Conservation (phyloP, 331 rosid genomes). For the Malus hybrid region DNA sequence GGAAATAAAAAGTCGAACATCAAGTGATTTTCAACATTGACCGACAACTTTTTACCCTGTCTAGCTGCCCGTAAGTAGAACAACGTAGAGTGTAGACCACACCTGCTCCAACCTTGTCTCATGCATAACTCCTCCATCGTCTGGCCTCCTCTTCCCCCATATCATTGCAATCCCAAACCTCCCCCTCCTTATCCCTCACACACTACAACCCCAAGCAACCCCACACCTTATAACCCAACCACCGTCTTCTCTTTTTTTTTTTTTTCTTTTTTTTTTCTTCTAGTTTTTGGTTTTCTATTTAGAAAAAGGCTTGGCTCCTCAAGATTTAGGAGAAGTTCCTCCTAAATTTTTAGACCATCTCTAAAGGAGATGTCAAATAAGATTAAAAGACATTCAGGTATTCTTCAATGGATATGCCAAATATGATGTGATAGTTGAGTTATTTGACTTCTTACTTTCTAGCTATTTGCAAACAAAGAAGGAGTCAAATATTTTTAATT, state of each 20-base stretch:
- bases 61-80: neutral
- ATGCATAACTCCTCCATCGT: neutral
- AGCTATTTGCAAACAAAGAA: no score
- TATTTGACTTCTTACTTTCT: no score
- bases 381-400: no score
- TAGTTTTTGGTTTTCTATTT: neutral
- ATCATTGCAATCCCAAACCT: neutral
- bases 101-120: neutral
- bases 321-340: no score
- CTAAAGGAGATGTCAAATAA: no score
- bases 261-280: no score
- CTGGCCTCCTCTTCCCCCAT: neutral
- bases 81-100: neutral
- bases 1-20: no score
- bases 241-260: neutral
- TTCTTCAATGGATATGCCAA: no score
- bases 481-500: no score
- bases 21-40: neutral
- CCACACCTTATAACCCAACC: neutral
- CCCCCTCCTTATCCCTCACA: neutral
- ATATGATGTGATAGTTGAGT: no score
- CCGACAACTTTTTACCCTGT: slow-evolving; percentile 13
- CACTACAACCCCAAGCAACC: neutral
- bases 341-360: no score
- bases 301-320: no score